Evolutionary conservation across 1,284 basidiomycete species (phyloP).

Genomic region (Flammula alnicola): DNA sequence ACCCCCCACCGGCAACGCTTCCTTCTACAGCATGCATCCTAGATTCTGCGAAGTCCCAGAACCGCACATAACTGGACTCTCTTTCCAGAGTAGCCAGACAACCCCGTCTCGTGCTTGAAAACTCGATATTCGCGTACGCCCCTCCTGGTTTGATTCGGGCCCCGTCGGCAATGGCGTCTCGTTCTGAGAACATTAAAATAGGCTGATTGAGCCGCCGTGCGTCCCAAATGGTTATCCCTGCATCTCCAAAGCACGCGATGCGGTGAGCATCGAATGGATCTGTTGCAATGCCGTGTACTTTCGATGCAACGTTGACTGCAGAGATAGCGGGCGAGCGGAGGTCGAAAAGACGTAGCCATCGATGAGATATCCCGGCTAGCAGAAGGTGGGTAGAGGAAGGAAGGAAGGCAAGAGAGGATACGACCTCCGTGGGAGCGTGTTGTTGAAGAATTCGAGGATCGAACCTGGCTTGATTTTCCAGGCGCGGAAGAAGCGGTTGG

Average conservation of each 20-base stretch:
- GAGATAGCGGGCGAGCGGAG: constrained; percentile 52
- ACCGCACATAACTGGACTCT: constrained; percentile 66
- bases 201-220: constrained; percentile 61
- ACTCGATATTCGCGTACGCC: constrained; percentile 55
- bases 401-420: constrained; percentile 70
- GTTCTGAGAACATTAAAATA: constrained; percentile 71
- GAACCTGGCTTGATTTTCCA: constrained; percentile 49
- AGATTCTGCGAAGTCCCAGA: constrained; percentile 72
- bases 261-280: constrained; percentile 73
- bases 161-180: constrained; percentile 73
- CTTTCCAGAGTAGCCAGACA: constrained; percentile 69
- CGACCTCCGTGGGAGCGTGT: constrained; percentile 67
- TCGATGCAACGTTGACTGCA: constrained; percentile 56
- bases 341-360: constrained; percentile 73
- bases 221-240: constrained; percentile 74
- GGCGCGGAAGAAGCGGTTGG: constrained; percentile 54
- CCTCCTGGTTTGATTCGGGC: constrained; percentile 46
- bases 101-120: constrained; percentile 70
- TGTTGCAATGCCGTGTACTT: constrained; percentile 69
- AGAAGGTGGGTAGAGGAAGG: constrained; percentile 63
- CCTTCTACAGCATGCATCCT: constrained; percentile 26
- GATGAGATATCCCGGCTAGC: constrained; percentile 67
- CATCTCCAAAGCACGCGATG: constrained; percentile 73
- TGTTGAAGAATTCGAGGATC: constrained; percentile 67
- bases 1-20: constrained; percentile 22